Conservation (phyloP, 495 filamentous ascomycete species). For the Cairneyella variabilis region DNA sequence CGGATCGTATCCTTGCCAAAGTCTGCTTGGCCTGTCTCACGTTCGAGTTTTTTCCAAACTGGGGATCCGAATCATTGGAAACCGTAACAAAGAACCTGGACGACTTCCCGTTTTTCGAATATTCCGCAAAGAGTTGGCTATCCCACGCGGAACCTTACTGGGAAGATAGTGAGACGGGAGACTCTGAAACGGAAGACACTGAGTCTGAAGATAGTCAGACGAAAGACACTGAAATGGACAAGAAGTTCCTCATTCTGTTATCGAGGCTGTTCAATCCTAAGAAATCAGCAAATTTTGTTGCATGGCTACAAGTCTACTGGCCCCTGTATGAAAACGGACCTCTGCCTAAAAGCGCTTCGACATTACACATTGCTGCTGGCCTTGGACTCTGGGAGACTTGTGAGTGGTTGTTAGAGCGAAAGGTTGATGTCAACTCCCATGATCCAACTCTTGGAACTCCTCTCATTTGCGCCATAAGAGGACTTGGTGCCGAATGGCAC, state of each 20-base stretch:
- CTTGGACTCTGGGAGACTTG: not conserved
- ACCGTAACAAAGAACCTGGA: not conserved
- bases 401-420: constrained; percentile 2
- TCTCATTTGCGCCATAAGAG: constrained; percentile 1
- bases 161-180: too few species aligned
- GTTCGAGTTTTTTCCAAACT: not conserved
- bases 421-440: not conserved
- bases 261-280: constrained; percentile 2
- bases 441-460: constrained; percentile 1
- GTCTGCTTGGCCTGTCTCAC: constrained; percentile 5
- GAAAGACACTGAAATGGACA: too few species aligned
- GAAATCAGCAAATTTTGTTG: constrained; percentile 1
- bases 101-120: not conserved
- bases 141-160: not conserved
- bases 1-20: constrained; percentile 1
- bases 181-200: not conserved
- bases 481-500: not conserved
- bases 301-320: not conserved
- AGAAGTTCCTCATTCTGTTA: too few species aligned
- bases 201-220: not conserved
- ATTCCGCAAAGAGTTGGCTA: not conserved
- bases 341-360: not conserved
- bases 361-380: not conserved
- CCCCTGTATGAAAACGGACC: not conserved
- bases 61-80: not conserved